A percentile compares a stretch with the other conserved stretches of the same genome.
Evolutionary conservation across 768 basidiomycete species (phyloP).

Genomic region (Lepiota brunneoincarnata): DNA sequence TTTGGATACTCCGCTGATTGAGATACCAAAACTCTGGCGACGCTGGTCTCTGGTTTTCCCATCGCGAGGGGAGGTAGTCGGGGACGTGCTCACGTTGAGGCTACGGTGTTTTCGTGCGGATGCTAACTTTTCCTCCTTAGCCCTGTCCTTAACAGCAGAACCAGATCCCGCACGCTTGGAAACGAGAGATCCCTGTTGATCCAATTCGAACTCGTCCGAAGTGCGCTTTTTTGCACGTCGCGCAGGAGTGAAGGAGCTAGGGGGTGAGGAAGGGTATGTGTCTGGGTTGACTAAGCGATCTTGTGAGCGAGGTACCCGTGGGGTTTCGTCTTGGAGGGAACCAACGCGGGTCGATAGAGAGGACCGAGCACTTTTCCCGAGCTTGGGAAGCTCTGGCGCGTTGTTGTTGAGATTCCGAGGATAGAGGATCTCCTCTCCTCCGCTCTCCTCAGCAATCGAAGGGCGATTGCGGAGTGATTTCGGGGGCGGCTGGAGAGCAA

Average conservation of each 20-base stretch:
- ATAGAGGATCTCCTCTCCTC: slow-evolving; percentile 88
- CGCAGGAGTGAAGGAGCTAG: slow-evolving; percentile 57
- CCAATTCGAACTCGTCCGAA: slow-evolving; percentile 82
- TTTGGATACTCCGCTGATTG: slow-evolving; percentile 38
- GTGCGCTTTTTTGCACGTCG: slow-evolving; percentile 71
- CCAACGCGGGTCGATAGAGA: not conserved
- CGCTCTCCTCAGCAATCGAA: slow-evolving; percentile 80
- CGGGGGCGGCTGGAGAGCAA: slow-evolving; percentile 40
- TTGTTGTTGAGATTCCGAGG: slow-evolving; percentile 53
- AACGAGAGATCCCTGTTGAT: slow-evolving; percentile 60
- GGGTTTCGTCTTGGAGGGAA: slow-evolving; percentile 19
- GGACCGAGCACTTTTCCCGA: slow-evolving; percentile 22
- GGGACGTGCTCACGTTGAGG: slow-evolving; percentile 52
- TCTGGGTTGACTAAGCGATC: slow-evolving; percentile 26
- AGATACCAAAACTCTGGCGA: slow-evolving; percentile 49
- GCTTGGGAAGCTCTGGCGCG: slow-evolving; percentile 29
- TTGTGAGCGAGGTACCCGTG: slow-evolving; percentile 29
- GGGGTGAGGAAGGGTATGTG: slow-evolving; percentile 45
- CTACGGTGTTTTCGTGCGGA: slow-evolving; percentile 69
- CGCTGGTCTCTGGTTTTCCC: slow-evolving; percentile 51
- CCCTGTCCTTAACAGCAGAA: slow-evolving; percentile 38
- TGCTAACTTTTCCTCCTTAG: slow-evolving; percentile 47
- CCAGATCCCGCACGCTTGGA: slow-evolving; percentile 42
- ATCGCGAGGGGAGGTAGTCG: slow-evolving; percentile 36
- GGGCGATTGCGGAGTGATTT: slow-evolving; percentile 56